phyloP scores from a whole-genome alignment of 2,329 filamentous ascomycete genomes.

The Colletotrichum nymphaeae region DNA sequence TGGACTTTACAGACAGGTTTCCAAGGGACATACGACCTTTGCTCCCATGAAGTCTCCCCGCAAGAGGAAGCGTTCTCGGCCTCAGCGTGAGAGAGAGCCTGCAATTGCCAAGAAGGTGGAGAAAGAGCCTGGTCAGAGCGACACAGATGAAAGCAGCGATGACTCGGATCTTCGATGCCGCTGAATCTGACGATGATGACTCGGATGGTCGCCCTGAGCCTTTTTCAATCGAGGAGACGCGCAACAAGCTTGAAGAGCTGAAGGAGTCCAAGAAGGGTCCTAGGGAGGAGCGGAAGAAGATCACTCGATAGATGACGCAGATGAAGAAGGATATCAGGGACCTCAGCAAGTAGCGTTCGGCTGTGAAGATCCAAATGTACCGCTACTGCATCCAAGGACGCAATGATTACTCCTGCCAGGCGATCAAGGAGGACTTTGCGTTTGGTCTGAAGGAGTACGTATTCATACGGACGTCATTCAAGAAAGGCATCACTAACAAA shows the following conservation, averaged over 20 bases:
- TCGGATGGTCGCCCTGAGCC: background rate
- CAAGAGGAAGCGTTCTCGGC: slow-evolving; percentile 8
- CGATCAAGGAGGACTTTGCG: slow-evolving; percentile 38
- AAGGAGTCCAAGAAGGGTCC: slow-evolving; percentile 5
- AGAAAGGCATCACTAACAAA: background rate
- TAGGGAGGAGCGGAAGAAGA: background rate
- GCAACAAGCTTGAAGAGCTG: slow-evolving; percentile 7
- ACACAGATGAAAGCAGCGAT: slow-evolving; percentile 1
- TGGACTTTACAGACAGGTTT: background rate
- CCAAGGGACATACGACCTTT: background rate
- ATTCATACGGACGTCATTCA: background rate
- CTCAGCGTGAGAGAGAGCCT: background rate
- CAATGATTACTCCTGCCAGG: slow-evolving; percentile 61
- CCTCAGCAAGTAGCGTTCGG: background rate
- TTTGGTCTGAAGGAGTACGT: slow-evolving; percentile 60
- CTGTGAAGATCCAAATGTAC: background rate
- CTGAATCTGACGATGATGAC: background rate
- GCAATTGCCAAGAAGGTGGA: too few relatives aligned
- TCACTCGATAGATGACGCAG: background rate
- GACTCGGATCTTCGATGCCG: slow-evolving; percentile 1
- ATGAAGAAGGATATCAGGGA: background rate
- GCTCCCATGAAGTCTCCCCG: background rate
- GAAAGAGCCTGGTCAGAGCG: background rate
- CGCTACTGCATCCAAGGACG: slow-evolving; percentile 61
- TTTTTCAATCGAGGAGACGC: background rate